phyloP scores from a whole-genome alignment of 305 asterid genomes.

The Rubia tinctorum region DNA sequence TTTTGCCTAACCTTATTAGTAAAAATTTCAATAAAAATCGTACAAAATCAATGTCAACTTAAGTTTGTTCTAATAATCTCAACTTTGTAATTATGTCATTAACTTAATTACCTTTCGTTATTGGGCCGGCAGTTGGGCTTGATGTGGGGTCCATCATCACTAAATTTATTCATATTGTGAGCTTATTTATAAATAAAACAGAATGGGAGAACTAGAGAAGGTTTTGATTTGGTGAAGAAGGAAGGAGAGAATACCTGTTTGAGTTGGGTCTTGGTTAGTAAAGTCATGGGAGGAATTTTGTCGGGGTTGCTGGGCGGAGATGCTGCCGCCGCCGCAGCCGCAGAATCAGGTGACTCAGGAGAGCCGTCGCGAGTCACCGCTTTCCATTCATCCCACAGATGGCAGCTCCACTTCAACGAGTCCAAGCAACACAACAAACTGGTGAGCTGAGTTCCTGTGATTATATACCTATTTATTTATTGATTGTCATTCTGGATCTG shows the following conservation, averaged over 20 bases:
- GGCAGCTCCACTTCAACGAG: conserved; percentile 67
- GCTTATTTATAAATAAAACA: background rate
- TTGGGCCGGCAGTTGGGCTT: background rate
- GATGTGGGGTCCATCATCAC: background rate
- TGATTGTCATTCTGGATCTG: conserved; percentile 8
- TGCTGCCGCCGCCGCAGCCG: conserved; percentile 34
- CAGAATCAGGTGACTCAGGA: conserved; percentile 30
- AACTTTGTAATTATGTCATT: background rate
- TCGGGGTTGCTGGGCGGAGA: conserved; percentile 37
- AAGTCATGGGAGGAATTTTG: conserved; percentile 39
- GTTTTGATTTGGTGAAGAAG: conserved; percentile 5
- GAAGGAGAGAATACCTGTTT: too few relatives aligned
- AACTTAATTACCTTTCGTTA: too few relatives aligned
- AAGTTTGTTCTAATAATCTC: background rate
- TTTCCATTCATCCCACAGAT: conserved; percentile 64
- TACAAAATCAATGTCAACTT: background rate
- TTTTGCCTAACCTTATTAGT: too few relatives aligned
- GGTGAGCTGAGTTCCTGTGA: conserved; percentile 30
- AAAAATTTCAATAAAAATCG: too few relatives aligned
- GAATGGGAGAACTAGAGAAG: background rate
- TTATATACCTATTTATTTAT: background rate
- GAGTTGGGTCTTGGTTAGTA: background rate
- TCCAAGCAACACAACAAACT: conserved; percentile 71
- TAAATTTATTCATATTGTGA: background rate
- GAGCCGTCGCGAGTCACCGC: conserved; percentile 55